A percentile compares a stretch with the other conserved stretches of the same genome.
Conservation (phyloP, 2,329 filamentous ascomycete genomes). For the Colletotrichum brevisporum region DNA sequence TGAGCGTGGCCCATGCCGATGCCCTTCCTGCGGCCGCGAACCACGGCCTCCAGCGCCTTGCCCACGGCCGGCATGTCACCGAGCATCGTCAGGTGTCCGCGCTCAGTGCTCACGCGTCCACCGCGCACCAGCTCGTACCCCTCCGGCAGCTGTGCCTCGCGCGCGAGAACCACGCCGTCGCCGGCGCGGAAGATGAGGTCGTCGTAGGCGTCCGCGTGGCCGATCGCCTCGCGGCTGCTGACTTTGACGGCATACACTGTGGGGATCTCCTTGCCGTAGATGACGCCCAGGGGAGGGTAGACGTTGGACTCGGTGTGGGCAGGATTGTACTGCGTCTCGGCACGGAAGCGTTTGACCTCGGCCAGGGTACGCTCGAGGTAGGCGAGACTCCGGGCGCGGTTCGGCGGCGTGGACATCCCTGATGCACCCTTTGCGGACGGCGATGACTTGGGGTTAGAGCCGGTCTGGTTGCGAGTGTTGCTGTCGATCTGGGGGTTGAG, state of each 20-base stretch:
- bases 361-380: slow-evolving; percentile 84
- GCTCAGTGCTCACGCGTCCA: slow-evolving; percentile 83
- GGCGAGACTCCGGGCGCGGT: slow-evolving; percentile 60
- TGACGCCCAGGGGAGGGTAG: slow-evolving; percentile 86
- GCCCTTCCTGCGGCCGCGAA: slow-evolving; percentile 77
- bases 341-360: slow-evolving; percentile 81
- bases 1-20: slow-evolving; percentile 72
- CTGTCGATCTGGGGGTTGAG: slow-evolving; percentile 64
- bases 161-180: slow-evolving; percentile 90
- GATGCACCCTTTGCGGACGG: slow-evolving; percentile 45
- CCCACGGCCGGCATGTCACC: slow-evolving; percentile 89
- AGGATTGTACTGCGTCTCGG: slow-evolving; percentile 76
- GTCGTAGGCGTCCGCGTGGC: slow-evolving; percentile 84
- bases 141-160: slow-evolving; percentile 85
- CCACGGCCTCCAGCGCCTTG: slow-evolving; percentile 77
- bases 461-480: slow-evolving; percentile 43
- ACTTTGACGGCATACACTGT: slow-evolving; percentile 89
- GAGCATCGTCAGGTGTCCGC: slow-evolving; percentile 89
- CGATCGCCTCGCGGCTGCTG: slow-evolving; percentile 79
- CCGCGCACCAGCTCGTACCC: slow-evolving; percentile 83
- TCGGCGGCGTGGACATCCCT: slow-evolving; percentile 61
- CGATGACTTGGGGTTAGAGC: slow-evolving; percentile 33
- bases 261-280: slow-evolving; percentile 89
- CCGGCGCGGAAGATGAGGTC: slow-evolving; percentile 88
- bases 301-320: slow-evolving; percentile 73